Percentiles rank a stretch among this genome's conserved stretches.
phyloP scores from a whole-genome alignment of 1,139 yeast species.

The Barnettozyma hawaiiensis region DNA sequence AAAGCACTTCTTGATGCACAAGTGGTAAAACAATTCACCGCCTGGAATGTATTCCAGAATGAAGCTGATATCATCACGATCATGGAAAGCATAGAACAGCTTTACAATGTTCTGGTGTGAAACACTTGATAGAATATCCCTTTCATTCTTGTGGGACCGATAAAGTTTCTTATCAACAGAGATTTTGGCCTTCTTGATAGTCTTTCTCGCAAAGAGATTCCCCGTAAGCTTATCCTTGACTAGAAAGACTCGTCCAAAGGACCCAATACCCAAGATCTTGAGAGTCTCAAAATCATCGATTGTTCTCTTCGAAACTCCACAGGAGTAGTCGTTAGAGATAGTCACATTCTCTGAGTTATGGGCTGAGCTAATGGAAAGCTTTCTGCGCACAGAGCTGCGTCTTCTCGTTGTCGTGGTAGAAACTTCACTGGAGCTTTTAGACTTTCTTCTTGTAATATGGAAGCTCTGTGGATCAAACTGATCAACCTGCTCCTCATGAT shows the following conservation, averaged over 20 bases:
- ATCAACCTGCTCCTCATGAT: neutral
- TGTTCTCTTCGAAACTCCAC: conserved; percentile 16
- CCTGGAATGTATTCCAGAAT: conserved; percentile 89
- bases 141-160: conserved; percentile 25
- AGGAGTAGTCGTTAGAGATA: conserved; percentile 14
- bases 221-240: conserved; percentile 64
- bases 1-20: conserved; percentile 42
- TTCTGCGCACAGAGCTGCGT: conserved; percentile 11
- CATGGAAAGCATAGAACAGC: conserved; percentile 86
- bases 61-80: conserved; percentile 68
- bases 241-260: conserved; percentile 80
- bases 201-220: conserved; percentile 81
- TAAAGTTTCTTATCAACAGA: conserved; percentile 32
- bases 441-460: neutral
- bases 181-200: conserved; percentile 73
- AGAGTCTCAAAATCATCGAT: conserved; percentile 65
- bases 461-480: neutral
- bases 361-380: conserved; percentile 11
- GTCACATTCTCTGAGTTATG: conserved; percentile 12
- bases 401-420: no score
- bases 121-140: conserved; percentile 62
- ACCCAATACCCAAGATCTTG: conserved; percentile 80
- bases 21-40: conserved; percentile 86
- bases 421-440: neutral
- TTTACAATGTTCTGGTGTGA: conserved; percentile 88